Evolutionary conservation across 1,284 basidiomycete genomes (phyloP), one percentile per base, ranked within the genome.

Genomic region (Ustilago loliicola): DNA sequence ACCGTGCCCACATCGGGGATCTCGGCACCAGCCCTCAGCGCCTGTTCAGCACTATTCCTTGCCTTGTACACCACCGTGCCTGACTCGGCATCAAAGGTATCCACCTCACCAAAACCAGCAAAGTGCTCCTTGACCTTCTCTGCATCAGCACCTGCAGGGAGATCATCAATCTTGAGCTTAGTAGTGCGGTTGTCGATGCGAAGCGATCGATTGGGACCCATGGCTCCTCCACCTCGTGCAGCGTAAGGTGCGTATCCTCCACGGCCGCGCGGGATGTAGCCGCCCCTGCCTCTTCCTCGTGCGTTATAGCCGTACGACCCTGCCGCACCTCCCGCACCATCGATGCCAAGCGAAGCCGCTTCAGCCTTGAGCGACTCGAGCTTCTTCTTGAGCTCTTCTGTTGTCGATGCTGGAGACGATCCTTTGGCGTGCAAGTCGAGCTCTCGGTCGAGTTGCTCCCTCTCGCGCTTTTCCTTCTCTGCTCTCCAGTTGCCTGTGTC

Each of bases 151-250:
- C 77, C 82, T 2, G 72, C 50, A 1, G 88, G 82, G 0, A 90
- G 90, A 42, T 91, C 93, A 77, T 93, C 91, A 42, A 97, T 88
- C 50, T 93, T 87, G 32, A 98, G 87, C 83, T 91, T 92, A 87
- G 92, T 93, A 5, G 95, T 93, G 21, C 95, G 91, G 82, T 96
- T 95, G 87, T 98, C 95, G 27, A 98, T 90, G 79, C 93, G 92
- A 91, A 96, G 93, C 79, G 85, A 74, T n/a, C 79, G 77, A 29
- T 77, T 85, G 30, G 83, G 58, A 3, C 63, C 79, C 50, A 90
- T 88, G 40, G 90, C 88, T 23, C 80, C 82, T 3, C 90, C 91
- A 13, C 88, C 89, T 19, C 88, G 82, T 2, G 91, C 89, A 1
- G 91, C 89, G 10, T 90, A 93, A n/a, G 93, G 90, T 1, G 91